Conservation (phyloP, 208 protist genomes). For the Leishmania tarentolae region DNA sequence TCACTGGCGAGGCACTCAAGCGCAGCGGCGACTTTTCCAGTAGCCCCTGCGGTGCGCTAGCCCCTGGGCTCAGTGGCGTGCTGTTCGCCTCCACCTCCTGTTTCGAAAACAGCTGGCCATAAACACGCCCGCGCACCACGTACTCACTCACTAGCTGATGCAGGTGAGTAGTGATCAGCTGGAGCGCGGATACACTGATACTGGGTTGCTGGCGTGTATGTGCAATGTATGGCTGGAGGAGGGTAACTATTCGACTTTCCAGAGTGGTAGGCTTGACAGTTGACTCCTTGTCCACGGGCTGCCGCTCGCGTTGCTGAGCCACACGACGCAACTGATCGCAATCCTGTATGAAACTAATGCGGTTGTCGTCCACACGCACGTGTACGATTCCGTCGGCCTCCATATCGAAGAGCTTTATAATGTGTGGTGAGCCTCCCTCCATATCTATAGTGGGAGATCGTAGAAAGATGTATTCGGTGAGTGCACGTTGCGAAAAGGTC, state of each 20-base stretch:
- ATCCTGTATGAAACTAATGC: conserved; percentile 35
- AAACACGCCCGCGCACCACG: conserved; percentile 65
- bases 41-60: not conserved
- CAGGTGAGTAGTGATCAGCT: conserved; percentile 54
- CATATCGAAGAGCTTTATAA: conserved; percentile 24
- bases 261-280: conserved; percentile 19
- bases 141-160: conserved; percentile 70
- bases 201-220: not conserved
- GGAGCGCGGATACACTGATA: conserved; percentile 24
- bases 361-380: conserved; percentile 27
- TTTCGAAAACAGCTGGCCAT: conserved; percentile 45
- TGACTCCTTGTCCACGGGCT: not conserved
- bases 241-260: conserved; percentile 20
- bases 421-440: not conserved
- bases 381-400: conserved; percentile 40
- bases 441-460: not conserved
- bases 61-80: conserved; percentile 16
- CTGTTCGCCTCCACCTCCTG: conserved; percentile 54
- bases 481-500: conserved; percentile 33
- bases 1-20: not conserved
- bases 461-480: conserved; percentile 13
- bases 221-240: conserved; percentile 22
- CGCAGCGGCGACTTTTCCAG: not conserved
- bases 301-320: not conserved
- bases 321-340: conserved; percentile 24